phyloP scores from a whole-genome alignment of 2,329 filamentous ascomycete genomes.

The Colletotrichum graminicola region DNA sequence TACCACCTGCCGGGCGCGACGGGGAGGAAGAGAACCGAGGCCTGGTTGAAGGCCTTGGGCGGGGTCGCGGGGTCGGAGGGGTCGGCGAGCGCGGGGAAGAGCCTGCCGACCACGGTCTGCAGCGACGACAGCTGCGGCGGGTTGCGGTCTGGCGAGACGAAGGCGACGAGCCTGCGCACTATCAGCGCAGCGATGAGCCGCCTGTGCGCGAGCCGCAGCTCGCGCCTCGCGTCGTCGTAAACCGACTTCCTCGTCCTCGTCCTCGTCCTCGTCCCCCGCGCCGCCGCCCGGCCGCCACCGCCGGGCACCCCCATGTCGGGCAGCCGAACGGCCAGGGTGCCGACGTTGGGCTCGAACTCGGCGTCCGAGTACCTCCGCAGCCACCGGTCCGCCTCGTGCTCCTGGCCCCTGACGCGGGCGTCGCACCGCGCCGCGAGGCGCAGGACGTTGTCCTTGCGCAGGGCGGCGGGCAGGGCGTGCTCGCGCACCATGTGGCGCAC shows the following conservation, averaged over 20 bases:
- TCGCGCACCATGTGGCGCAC: conserved; percentile 75
- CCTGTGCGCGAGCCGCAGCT: conserved; percentile 51
- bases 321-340: conserved; percentile 61
- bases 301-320: conserved; percentile 49
- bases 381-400: conserved; percentile 66
- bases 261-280: too few relatives aligned
- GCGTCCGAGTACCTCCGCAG: conserved; percentile 63
- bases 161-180: conserved; percentile 61
- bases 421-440: conserved; percentile 67
- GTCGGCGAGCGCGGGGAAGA: conserved; percentile 61
- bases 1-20: conserved; percentile 55
- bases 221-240: conserved; percentile 33
- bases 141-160: conserved; percentile 63
- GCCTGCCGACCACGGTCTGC: conserved; percentile 58
- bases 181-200: conserved; percentile 60
- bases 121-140: conserved; percentile 58
- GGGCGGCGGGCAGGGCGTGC: conserved; percentile 74
- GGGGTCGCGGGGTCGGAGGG: conserved; percentile 10
- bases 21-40: conserved; percentile 57
- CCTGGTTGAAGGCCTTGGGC: conserved; percentile 57
- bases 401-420: conserved; percentile 57
- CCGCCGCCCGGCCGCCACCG: too few relatives aligned
- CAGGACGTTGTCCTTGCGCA: conserved; percentile 75
- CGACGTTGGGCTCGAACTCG: conserved; percentile 61
- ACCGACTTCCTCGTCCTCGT: background rate